phyloP scores from a whole-genome alignment of 106 monocot genomes.

The Narthecium ossifragum region DNA sequence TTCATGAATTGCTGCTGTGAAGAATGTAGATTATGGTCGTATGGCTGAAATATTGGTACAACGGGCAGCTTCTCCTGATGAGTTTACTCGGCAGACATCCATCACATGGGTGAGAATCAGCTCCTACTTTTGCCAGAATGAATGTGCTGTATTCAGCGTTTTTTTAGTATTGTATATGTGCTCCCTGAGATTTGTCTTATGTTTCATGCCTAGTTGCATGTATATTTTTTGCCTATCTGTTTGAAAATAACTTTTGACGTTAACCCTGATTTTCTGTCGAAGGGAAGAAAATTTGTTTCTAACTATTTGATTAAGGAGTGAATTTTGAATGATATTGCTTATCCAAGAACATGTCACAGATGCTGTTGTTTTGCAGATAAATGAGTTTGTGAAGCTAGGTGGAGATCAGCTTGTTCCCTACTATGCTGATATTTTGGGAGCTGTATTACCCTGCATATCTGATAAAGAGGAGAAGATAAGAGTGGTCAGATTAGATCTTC shows the following conservation, averaged over 20 bases:
- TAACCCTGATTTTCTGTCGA: too few relatives aligned
- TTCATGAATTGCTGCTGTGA: conserved; percentile 21
- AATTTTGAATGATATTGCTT: too few relatives aligned
- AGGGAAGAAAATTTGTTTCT: too few relatives aligned
- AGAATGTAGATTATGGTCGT: conserved; percentile 99
- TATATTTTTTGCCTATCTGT: too few relatives aligned
- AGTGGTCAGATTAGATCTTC: conserved; percentile 29
- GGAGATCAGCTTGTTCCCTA: conserved; percentile 89
- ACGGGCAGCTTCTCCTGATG: conserved; percentile 78
- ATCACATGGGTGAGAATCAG: conserved; percentile 80
- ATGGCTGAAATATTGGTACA: conserved; percentile 99
- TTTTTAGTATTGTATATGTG: too few relatives aligned
- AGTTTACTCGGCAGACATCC: conserved; percentile 88
- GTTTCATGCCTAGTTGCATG: too few relatives aligned
- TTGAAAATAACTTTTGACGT: too few relatives aligned
- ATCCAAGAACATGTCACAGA: too few relatives aligned
- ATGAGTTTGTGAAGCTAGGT: conserved; percentile 96
- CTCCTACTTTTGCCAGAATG: too few relatives aligned
- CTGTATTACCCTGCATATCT: conserved; percentile 90
- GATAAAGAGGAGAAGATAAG: conserved; percentile 88
- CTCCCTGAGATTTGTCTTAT: too few relatives aligned
- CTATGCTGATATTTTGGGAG: conserved; percentile 92
- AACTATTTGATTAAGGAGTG: too few relatives aligned
- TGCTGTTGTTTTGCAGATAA: conserved; percentile 51
- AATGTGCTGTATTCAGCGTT: too few relatives aligned